A percentile compares a stretch with the other conserved stretches of the same genome.
Conservation (phyloP, 768 basidiomycete species). For the Ramaria sp. region DNA sequence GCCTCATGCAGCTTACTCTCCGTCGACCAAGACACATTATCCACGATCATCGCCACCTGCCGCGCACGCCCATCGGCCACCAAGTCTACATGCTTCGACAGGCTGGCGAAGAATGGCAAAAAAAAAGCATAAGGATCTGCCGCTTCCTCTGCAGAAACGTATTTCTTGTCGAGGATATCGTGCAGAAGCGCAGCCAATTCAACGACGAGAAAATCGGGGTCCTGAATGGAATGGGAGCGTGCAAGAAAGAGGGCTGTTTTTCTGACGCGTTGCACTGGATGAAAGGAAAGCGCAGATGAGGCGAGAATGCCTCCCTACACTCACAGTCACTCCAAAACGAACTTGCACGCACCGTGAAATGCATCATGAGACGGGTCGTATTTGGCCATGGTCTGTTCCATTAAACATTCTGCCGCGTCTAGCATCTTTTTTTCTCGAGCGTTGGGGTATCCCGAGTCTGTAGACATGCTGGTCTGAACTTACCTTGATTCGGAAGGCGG, state of each 20-base stretch:
- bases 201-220: slow-evolving; percentile 63
- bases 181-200: slow-evolving; percentile 86
- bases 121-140: slow-evolving; percentile 58
- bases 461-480: too few relatives aligned
- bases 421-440: slow-evolving; percentile 25
- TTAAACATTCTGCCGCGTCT: slow-evolving; percentile 52
- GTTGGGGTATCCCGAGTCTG: slow-evolving; percentile 5
- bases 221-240: slow-evolving; percentile 23
- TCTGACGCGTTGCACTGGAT: slow-evolving; percentile 69
- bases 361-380: slow-evolving; percentile 78
- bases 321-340: not conserved
- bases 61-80: slow-evolving; percentile 50
- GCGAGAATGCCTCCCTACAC: not conserved
- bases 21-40: slow-evolving; percentile 78
- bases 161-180: slow-evolving; percentile 82
- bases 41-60: slow-evolving; percentile 49
- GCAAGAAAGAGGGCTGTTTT: slow-evolving; percentile 67
- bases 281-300: slow-evolving; percentile 5
- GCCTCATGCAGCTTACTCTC: slow-evolving; percentile 54
- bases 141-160: slow-evolving; percentile 46
- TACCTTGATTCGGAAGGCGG: not conserved
- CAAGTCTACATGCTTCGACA: slow-evolving; percentile 31
- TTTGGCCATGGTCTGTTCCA: slow-evolving; percentile 61
- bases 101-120: slow-evolving; percentile 48
- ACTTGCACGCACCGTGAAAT: slow-evolving; percentile 49